Base-by-base conservation (phyloP, 2,329 filamentous ascomycete genomes). In the Phialophora chinensis region DNA sequence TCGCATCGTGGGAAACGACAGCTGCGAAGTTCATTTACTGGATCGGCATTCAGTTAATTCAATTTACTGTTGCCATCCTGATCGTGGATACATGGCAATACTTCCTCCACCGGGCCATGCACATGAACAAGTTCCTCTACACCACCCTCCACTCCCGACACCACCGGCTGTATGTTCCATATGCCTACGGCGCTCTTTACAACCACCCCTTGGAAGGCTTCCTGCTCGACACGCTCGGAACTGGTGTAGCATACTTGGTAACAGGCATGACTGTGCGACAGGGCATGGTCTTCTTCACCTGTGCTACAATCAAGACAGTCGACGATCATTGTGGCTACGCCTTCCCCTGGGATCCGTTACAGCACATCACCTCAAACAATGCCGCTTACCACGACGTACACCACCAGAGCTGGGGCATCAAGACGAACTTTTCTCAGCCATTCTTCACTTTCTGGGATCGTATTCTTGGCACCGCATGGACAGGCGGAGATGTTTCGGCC, bases 331-430 rank as follows among this genome's bases (percentile, higher is more conserved):
- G 94, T 79, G 95, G 95, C 71, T 99, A 98, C 76, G 85, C 88
- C n/a, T 89, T 99, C 68, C 95, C 95, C 1, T 98, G 91, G 88
- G 95, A 99, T 78, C 94, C 94, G 1, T 83, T 98, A 62, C 93
- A 97, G 83, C 89, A 90, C 76, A 85, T 98, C 68, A 96, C 93
- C 53, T 91, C 91, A 77, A 98, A 99, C 84, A 97, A 98, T 73
- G 94, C 95, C 29, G 90, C 89, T 42, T 99, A 98, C 79, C 95
- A 99, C 76, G 95, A 99, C 76, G 94, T 99, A 66, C 95, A 99
- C 80, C 95, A 99, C 81, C 95, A 99, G 80, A 96, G 91, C 79
- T 98, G 94, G 93, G 95, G 95, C 65, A 97, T 99, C 85, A 99
- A 98, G 75, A 83, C 80, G 58, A 81, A 82, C 69, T 83, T 81